Conservation (phyloP, 345 rosid genomes). For the Rubroshorea leprosula region DNA sequence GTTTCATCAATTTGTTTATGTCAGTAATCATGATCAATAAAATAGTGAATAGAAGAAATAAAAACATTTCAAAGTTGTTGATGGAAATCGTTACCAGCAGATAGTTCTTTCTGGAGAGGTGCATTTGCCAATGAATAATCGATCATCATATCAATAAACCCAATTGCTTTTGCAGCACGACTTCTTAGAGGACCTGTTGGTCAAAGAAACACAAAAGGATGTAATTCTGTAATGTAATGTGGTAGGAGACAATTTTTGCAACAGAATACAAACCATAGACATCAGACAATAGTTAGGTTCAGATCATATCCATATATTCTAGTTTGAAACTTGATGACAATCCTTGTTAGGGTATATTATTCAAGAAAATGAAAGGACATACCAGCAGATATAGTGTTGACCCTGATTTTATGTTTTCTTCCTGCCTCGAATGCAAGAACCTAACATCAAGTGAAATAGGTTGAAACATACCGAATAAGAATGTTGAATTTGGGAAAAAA, state of each 20-base stretch:
- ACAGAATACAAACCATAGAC: no score
- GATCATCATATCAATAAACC: constrained; percentile 77
- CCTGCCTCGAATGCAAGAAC: constrained; percentile 80
- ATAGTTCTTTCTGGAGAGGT: constrained; percentile 78
- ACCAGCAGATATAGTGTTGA: constrained; percentile 72
- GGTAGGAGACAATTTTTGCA: no score
- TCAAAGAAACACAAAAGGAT: no score
- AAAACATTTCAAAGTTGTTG: no score
- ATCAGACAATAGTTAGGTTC: no score
- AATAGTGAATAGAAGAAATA: no score
- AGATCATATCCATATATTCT: no score
- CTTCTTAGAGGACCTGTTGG: constrained; percentile 59
- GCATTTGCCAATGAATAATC: constrained; percentile 78
- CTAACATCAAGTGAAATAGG: constrained; percentile 24
- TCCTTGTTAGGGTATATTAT: no score
- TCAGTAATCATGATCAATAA: no score
- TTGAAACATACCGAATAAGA: not conserved
- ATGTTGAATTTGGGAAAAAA: not conserved
- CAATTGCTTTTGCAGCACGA: constrained; percentile 77
- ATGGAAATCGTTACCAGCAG: constrained; percentile 48
- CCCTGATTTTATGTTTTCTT: constrained; percentile 61
- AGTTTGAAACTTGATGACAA: no score
- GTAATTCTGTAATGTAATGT: no score
- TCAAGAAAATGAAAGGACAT: constrained; percentile 6
- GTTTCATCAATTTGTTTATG: constrained; percentile 15